phyloP scores from a whole-genome alignment of 2,329 filamentous ascomycete genomes.

The Paecilomyces dactylethromorphus region DNA sequence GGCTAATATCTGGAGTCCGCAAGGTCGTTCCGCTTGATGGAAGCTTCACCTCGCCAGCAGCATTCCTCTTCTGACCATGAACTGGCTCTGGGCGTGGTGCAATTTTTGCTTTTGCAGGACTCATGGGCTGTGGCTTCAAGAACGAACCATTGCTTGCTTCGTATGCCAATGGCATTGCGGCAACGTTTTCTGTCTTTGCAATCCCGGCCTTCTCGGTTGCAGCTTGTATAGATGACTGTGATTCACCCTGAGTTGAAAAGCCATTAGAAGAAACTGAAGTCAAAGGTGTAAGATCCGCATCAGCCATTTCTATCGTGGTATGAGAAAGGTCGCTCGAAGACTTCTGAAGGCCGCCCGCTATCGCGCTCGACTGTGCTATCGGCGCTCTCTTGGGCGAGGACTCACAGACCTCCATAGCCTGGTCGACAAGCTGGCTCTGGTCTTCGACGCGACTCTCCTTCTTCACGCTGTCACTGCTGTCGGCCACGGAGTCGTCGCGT shows the following conservation, averaged over 20 bases:
- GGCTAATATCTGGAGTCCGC: constrained; percentile 26
- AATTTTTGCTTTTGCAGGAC: constrained; percentile 6
- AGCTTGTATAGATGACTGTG: not conserved
- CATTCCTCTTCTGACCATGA: constrained; percentile 63
- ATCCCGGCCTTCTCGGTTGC: not conserved
- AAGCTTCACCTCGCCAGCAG: constrained; percentile 66
- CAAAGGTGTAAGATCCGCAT: constrained; percentile 8
- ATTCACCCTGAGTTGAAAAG: not conserved
- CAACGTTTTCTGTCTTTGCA: not conserved
- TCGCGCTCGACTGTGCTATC: constrained; percentile 1
- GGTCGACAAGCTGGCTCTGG: not conserved
- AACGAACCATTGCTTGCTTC: constrained; percentile 9
- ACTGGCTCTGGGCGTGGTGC: constrained; percentile 5
- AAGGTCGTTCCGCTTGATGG: constrained; percentile 10
- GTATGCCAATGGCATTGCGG: not conserved
- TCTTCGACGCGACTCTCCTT: not conserved
- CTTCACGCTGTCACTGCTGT: not conserved
- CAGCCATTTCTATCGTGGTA: constrained; percentile 8
- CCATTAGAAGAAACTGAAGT: constrained; percentile 5
- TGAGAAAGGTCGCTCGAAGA: constrained; percentile 10
- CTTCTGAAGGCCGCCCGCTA: constrained; percentile 1
- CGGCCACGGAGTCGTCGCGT: not conserved
- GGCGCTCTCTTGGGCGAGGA: not conserved
- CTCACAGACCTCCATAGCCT: not conserved
- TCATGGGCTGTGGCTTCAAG: constrained; percentile 6